phyloP scores from a whole-genome alignment of 1,284 basidiomycete genomes.

The Ustilago shanxiensis region DNA sequence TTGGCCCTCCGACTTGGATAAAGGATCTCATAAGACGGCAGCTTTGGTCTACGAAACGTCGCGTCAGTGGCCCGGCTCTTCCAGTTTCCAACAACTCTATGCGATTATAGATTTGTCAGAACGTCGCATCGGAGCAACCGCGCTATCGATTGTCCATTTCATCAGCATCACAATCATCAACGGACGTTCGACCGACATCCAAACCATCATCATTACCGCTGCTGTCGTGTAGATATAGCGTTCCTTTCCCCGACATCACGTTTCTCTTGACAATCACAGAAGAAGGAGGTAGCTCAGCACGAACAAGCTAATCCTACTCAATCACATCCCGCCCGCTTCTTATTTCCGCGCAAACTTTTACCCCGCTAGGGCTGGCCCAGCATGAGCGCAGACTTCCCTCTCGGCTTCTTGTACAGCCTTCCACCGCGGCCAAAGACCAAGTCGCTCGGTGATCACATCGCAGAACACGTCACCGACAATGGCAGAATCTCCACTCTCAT shows the following conservation, averaged over 20 bases:
- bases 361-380: constrained; percentile 48
- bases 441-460: constrained; percentile 68
- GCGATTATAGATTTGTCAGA: neutral
- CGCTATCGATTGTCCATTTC: neutral
- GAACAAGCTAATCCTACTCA: neutral
- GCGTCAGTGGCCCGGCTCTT: neutral
- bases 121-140: no score
- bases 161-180: neutral
- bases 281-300: neutral
- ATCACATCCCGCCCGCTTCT: neutral
- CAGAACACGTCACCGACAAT: constrained; percentile 67
- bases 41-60: neutral
- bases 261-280: neutral
- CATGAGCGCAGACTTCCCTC: constrained; percentile 63
- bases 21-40: neutral
- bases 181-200: no score
- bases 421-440: constrained; percentile 53
- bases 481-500: constrained; percentile 62
- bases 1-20: neutral
- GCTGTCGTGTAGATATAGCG: no score
- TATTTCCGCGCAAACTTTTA: no score
- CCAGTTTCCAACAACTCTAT: neutral
- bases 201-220: no score
- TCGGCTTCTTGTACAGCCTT: constrained; percentile 64
- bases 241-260: neutral